Evolutionary conservation across 768 basidiomycete species (phyloP), one percentile per base, ranked within the genome.

Genomic region (Austroboletus festivus): DNA sequence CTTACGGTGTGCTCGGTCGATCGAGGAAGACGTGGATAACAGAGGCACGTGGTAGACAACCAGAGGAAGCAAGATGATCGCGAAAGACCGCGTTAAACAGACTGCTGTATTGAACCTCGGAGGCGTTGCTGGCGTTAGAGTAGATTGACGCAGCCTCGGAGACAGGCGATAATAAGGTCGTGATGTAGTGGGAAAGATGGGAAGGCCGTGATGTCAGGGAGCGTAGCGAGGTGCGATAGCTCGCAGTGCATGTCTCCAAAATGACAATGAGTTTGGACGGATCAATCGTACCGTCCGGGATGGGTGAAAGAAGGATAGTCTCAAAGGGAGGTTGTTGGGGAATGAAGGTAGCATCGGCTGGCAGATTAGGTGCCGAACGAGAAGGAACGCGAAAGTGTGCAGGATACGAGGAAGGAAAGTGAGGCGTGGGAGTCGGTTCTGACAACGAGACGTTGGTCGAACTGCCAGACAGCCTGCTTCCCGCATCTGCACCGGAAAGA

Each of bases 1-100:
- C 88, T 73, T 68, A 90, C 86, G 89, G 85, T 24, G 81, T 72
- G 56, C 89, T 89, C 1, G 89, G 78, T 21, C 89, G 75, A 61
- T 93, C 89, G 20, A 93, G 71, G 68, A 93, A 93, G 13, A 92
- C 57, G 53, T 89, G 85, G 30, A 90, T 65, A 31, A 69, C 68
- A 5, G 78, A 72, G 2, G 73, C 61, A 21, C 72, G 74, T 1
- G 69, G 56, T 4, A 83, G 60, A 33, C 80, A 67, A 6, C 82
- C 83, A 46, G 81, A 79, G 7, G 83, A 78, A 13, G 77, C 67
- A 8, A 87, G 77, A 54, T 89, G 86, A 23, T 79, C 75, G 34
- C 74, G 78, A 60, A 87, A 83, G 50, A 76, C 71, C 0, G 77
- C 61, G 16, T 73, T 74, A 59, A 85, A 73, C 12, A 69, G 59